Evolutionary conservation across 768 basidiomycete species (phyloP), one percentile per base, ranked within the genome.

Genomic region (Suillus fuscotomentosus): DNA sequence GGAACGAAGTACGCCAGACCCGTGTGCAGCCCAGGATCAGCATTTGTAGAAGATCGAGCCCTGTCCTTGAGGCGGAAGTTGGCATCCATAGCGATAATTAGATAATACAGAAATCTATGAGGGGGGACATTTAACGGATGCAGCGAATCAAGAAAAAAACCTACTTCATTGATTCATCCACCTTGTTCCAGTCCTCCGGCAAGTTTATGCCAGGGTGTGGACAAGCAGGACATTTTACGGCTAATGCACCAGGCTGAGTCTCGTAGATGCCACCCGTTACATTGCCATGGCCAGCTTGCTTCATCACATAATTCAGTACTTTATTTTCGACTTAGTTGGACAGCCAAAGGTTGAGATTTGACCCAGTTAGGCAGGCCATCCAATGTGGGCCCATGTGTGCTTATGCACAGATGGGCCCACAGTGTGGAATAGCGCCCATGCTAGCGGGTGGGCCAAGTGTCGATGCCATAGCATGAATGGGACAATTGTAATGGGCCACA

Each of bases 41-140:
- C 27, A 1, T 5, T 22, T 1, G 64, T 63, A 22, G 50, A 66
- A 3, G 54, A 41, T 2, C 69, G 63, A 27, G 70, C 56, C 54
- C 70, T 69, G 2, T 74, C 68, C 50, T 76, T 79, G 5, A 79
- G 64, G 0, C 70, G 68, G 59, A 79, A 81, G 60, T 74, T 76
- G 17, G 42, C 42, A 43, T 43, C 42, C 13, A 77, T 68, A 3
- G 70, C 71, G 20, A 69, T 39, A 56, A 76, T 73, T 1, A 76
- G 63, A 13, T 65, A 60, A 64, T 79, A 71, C 0, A 77, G 48
- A 54, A 65, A 77, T 22, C 73, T 75, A 61, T 39, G 15, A 36
- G 27, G 41, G 4, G 8, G 31, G 34, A n/a, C n/a, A 27, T 31
- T 42, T 43, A 43, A 43, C 8, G 42, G 20, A 43, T 54, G 53